These are phyloP conservation scores for Petunia secreta DNA, from an alignment of 257 asterid species.

Conservation along the genomic window DNA sequence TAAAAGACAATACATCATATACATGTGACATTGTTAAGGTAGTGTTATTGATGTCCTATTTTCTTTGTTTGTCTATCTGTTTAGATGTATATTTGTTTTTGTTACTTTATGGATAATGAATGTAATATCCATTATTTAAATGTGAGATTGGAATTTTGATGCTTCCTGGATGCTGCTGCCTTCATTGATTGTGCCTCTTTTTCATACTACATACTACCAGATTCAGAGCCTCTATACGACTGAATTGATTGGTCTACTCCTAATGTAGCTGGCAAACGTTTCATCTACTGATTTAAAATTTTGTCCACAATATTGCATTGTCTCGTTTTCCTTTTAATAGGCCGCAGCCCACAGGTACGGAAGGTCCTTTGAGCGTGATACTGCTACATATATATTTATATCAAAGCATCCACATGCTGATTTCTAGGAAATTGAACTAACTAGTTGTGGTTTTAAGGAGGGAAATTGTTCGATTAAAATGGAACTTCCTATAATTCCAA, in stretches of 20 bases:
- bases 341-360: slow-evolving; percentile 13
- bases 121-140: not conserved
- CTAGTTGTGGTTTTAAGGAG: not conserved
- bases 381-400: not conserved
- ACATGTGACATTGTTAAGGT: not conserved
- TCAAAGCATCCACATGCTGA: not conserved
- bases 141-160: slow-evolving; percentile 11
- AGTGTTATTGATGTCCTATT: not conserved
- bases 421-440: not conserved
- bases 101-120: slow-evolving; percentile 5
- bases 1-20: not conserved
- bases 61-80: slow-evolving; percentile 19
- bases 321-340: not conserved
- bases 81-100: slow-evolving; percentile 6
- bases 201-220: slow-evolving; percentile 19
- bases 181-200: slow-evolving; percentile 24
- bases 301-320: slow-evolving; percentile 22
- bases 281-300: not conserved
- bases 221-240: slow-evolving; percentile 27
- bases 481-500: not conserved
- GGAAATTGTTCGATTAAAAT: not conserved
- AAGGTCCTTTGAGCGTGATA: slow-evolving; percentile 15
- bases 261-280: slow-evolving; percentile 19
- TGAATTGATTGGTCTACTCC: not conserved
- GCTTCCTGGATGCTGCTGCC: slow-evolving; percentile 16